phyloP scores from a whole-genome alignment of 306 rosid genomes.

The Casuarina glauca region DNA sequence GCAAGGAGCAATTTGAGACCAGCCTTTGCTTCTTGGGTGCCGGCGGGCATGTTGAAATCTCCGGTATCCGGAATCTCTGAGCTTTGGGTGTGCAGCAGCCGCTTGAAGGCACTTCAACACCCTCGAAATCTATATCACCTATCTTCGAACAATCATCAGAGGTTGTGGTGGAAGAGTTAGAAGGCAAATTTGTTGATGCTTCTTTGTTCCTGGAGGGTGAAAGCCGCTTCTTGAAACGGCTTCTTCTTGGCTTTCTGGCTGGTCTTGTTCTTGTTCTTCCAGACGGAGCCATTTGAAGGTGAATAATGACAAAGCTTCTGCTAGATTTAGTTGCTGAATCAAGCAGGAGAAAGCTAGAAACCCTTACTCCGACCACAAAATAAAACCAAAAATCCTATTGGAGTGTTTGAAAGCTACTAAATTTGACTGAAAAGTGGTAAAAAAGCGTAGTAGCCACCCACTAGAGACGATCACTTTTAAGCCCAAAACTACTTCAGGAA shows the following conservation, averaged over 20 bases:
- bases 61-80: constrained; percentile 71
- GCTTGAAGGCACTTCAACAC: constrained; percentile 34
- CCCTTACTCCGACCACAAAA: constrained; percentile 16
- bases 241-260: constrained; percentile 33
- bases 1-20: constrained; percentile 49
- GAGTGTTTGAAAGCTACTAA: constrained; percentile 9
- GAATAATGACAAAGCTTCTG: constrained; percentile 21
- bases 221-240: constrained; percentile 34
- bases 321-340: constrained; percentile 29
- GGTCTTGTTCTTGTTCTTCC: constrained; percentile 42
- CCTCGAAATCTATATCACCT: constrained; percentile 33
- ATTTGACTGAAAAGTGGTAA: constrained; percentile 53
- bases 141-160: constrained; percentile 35
- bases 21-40: constrained; percentile 85
- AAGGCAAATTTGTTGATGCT: constrained; percentile 20
- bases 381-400: constrained; percentile 16
- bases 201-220: not conserved
- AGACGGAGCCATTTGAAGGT: constrained; percentile 58
- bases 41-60: constrained; percentile 75
- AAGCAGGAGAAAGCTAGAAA: constrained; percentile 31
- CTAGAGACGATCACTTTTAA: constrained; percentile 35
- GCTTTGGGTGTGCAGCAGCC: constrained; percentile 86
- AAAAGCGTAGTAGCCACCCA: constrained; percentile 30
- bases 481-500: not conserved
- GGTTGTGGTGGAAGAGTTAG: constrained; percentile 33